phyloP scores from a whole-genome alignment of 2,329 filamentous ascomycete species.

The Aspergillus sp. region DNA sequence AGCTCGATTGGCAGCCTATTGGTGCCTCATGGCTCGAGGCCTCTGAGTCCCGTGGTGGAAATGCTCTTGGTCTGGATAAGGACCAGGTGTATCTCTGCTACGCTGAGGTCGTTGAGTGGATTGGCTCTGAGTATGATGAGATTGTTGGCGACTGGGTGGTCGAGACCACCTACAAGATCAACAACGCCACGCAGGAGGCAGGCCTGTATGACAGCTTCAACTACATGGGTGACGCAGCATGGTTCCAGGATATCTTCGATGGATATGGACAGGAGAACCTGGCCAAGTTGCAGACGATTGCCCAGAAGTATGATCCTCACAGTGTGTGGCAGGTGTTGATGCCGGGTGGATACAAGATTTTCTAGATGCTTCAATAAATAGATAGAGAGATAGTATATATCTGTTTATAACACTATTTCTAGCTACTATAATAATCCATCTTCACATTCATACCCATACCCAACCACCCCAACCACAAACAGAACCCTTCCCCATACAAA shows the following conservation, averaged over 20 bases:
- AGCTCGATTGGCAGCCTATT: slow-evolving; percentile 44
- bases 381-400: too few species aligned
- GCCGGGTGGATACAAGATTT: slow-evolving; percentile 45
- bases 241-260: slow-evolving; percentile 39
- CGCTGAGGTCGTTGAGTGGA: slow-evolving; percentile 40
- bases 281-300: slow-evolving; percentile 30
- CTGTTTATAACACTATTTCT: too few species aligned
- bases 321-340: slow-evolving; percentile 42
- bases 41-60: slow-evolving; percentile 27
- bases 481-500: neutral
- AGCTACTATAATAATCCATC: too few species aligned
- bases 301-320: slow-evolving; percentile 40
- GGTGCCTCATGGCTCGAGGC: slow-evolving; percentile 40
- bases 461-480: neutral
- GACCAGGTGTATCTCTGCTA: slow-evolving; percentile 45
- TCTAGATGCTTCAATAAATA: slow-evolving; percentile 7
- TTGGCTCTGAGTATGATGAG: slow-evolving; percentile 29
- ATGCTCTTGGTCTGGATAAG: slow-evolving; percentile 29
- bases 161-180: slow-evolving; percentile 33
- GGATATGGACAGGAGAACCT: slow-evolving; percentile 41
- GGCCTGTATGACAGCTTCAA: slow-evolving; percentile 35
- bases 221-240: slow-evolving; percentile 38
- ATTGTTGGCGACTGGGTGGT: slow-evolving; percentile 37
- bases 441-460: neutral
- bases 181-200: slow-evolving; percentile 29